Conservation (phyloP, 176 grass and related monocot species). For the Oryza coarctata region DNA sequence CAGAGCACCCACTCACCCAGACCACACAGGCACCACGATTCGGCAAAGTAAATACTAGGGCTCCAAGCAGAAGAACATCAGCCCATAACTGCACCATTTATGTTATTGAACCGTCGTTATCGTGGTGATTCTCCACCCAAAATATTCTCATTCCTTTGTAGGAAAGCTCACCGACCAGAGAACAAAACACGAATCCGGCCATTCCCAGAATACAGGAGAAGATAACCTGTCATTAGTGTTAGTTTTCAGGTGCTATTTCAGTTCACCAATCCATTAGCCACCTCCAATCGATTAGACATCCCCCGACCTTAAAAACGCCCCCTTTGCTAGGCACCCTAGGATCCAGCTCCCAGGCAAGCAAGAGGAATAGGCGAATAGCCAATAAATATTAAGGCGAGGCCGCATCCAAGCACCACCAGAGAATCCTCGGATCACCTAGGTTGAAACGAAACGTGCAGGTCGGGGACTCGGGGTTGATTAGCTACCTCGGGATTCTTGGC, state of each 20-base stretch:
- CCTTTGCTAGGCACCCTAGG: conserved; percentile 10
- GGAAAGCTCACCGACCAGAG: not conserved
- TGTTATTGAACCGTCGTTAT: not conserved
- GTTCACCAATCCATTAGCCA: not conserved
- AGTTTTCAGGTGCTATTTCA: not conserved
- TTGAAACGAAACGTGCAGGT: not conserved
- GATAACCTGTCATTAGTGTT: not conserved
- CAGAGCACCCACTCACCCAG: not conserved
- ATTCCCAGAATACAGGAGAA: not conserved
- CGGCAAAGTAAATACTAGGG: not conserved
- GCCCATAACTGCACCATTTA: not conserved
- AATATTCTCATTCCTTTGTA: not conserved
- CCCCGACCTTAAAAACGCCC: not conserved
- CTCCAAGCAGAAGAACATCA: not conserved
- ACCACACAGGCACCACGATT: not conserved
- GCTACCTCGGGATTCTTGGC: conserved; percentile 38
- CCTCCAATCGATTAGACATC: not conserved
- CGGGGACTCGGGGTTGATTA: not conserved
- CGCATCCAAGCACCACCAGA: not conserved
- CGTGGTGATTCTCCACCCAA: not conserved
- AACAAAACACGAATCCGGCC: not conserved
- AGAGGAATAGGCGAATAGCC: not conserved
- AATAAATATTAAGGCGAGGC: not conserved
- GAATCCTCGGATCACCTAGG: not conserved
- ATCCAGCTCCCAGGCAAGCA: not conserved